Evolutionary conservation across 345 rosid species (phyloP).

Genomic region (Tarenaya hassleriana): DNA sequence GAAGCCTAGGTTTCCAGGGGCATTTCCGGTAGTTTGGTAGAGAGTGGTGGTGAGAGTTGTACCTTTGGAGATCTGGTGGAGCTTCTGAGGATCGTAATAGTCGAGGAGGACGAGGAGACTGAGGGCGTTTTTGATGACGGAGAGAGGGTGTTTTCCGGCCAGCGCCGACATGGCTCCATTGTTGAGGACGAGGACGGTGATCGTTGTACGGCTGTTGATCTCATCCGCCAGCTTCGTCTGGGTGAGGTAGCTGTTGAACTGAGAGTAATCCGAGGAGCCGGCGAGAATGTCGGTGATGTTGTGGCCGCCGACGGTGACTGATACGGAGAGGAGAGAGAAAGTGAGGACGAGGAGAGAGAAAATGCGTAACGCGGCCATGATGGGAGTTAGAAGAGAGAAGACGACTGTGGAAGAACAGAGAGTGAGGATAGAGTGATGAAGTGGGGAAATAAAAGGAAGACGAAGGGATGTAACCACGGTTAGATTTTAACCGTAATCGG

Average conservation of each 20-base stretch:
- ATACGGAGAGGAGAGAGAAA: slow-evolving; percentile 28
- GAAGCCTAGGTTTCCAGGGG: slow-evolving; percentile 64
- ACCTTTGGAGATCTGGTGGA: slow-evolving; percentile 58
- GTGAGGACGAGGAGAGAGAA: slow-evolving; percentile 31
- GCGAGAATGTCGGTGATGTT: slow-evolving; percentile 65
- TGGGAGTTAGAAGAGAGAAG: neutral
- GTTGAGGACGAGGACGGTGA: slow-evolving; percentile 62
- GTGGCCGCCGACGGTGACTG: slow-evolving; percentile 37
- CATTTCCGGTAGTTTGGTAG: slow-evolving; percentile 79
- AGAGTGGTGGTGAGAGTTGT: slow-evolving; percentile 63
- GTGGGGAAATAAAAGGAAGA: neutral
- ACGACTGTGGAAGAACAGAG: neutral
- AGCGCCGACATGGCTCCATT: slow-evolving; percentile 56
- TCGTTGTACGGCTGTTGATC: slow-evolving; percentile 64
- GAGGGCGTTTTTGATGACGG: slow-evolving; percentile 52
- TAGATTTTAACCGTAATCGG: slow-evolving; percentile 15
- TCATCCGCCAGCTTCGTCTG: slow-evolving; percentile 67
- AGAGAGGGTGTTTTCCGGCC: slow-evolving; percentile 40
- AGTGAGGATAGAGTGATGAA: neutral
- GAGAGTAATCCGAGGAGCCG: slow-evolving; percentile 51
- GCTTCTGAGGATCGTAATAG: slow-evolving; percentile 60
- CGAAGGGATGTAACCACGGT: neutral
- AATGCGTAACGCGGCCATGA: slow-evolving; percentile 31
- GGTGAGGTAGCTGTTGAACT: slow-evolving; percentile 50
- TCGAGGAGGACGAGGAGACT: slow-evolving; percentile 67